Evolutionary conservation across 2,329 filamentous ascomycete species (phyloP).

Genomic region (Botryosphaeria dothidea): DNA sequence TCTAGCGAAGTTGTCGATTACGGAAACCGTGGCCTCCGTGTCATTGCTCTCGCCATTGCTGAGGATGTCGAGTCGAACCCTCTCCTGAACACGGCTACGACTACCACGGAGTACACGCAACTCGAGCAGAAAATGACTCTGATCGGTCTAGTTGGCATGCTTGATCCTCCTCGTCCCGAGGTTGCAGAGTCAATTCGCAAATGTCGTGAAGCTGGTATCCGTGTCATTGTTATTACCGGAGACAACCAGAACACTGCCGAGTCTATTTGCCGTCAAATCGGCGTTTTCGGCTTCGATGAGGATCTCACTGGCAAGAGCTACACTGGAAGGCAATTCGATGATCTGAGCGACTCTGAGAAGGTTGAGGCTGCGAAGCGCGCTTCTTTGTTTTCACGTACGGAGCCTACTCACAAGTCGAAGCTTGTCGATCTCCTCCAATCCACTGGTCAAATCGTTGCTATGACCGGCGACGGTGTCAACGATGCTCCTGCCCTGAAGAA

Average conservation of each 20-base stretch:
- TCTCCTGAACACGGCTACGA: slow-evolving; percentile 73
- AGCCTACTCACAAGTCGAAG: slow-evolving; percentile 96
- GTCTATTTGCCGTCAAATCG: slow-evolving; percentile 96
- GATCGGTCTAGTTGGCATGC: slow-evolving; percentile 91
- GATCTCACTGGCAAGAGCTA: slow-evolving; percentile 89
- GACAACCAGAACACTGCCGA: slow-evolving; percentile 98
- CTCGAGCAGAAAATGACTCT: slow-evolving; percentile 94
- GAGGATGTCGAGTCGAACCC: slow-evolving; percentile 73
- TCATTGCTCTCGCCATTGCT: slow-evolving; percentile 88
- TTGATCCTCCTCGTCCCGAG: slow-evolving; percentile 93
- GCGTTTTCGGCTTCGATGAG: slow-evolving; percentile 81
- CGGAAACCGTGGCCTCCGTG: slow-evolving; percentile 87
- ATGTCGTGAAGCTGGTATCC: slow-evolving; percentile 90
- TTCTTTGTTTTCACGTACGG: slow-evolving; percentile 92
- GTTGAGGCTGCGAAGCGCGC: slow-evolving; percentile 81
- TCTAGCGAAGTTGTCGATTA: slow-evolving; percentile 82
- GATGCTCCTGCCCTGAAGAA: slow-evolving; percentile 98
- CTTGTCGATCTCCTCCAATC: slow-evolving; percentile 95
- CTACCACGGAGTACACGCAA: slow-evolving; percentile 78
- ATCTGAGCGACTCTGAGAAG: slow-evolving; percentile 75
- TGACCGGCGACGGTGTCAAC: slow-evolving; percentile 99
- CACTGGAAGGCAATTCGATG: slow-evolving; percentile 93
- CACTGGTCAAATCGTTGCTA: slow-evolving; percentile 90
- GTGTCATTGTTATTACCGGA: slow-evolving; percentile 96
- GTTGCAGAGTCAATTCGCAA: slow-evolving; percentile 82